phyloP scores from a whole-genome alignment of 768 basidiomycete genomes.

The Mycena polygramma region DNA sequence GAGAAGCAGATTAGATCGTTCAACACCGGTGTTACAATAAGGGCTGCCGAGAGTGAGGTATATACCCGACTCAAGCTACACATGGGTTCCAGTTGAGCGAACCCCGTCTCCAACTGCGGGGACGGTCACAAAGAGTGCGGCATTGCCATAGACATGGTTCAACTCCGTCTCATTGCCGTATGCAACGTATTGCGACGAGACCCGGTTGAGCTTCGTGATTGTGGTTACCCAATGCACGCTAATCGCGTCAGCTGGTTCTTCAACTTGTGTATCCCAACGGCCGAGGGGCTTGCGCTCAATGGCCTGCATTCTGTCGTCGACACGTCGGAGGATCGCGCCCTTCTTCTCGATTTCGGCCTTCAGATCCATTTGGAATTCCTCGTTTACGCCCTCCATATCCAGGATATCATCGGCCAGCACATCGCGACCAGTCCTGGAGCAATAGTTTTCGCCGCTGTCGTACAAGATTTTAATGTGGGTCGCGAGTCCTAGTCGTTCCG shows the following conservation, averaged over 20 bases:
- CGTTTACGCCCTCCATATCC: not conserved
- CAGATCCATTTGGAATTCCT: not conserved
- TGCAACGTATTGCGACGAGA: not conserved
- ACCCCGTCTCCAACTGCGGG: slow-evolving; percentile 27
- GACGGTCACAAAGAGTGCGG: slow-evolving; percentile 14
- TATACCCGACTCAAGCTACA: too few species aligned
- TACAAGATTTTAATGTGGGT: not conserved
- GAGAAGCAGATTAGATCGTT: too few species aligned
- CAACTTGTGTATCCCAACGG: too few species aligned
- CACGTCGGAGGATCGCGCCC: not conserved
- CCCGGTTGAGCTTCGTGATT: not conserved
- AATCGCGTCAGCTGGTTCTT: not conserved
- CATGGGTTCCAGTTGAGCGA: too few species aligned
- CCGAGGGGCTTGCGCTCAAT: too few species aligned
- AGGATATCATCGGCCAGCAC: not conserved
- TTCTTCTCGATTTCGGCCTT: not conserved
- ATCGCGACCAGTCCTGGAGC: not conserved
- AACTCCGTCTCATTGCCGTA: slow-evolving; percentile 13
- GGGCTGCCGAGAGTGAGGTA: too few species aligned
- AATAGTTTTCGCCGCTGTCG: slow-evolving; percentile 2
- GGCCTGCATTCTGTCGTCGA: too few species aligned
- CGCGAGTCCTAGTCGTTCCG: not conserved
- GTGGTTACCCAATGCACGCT: slow-evolving; percentile 17
- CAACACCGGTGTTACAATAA: too few species aligned
- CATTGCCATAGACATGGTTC: slow-evolving; percentile 22